Conservation (phyloP, 495 filamentous ascomycete genomes). For the Annulohypoxylon nitens region DNA sequence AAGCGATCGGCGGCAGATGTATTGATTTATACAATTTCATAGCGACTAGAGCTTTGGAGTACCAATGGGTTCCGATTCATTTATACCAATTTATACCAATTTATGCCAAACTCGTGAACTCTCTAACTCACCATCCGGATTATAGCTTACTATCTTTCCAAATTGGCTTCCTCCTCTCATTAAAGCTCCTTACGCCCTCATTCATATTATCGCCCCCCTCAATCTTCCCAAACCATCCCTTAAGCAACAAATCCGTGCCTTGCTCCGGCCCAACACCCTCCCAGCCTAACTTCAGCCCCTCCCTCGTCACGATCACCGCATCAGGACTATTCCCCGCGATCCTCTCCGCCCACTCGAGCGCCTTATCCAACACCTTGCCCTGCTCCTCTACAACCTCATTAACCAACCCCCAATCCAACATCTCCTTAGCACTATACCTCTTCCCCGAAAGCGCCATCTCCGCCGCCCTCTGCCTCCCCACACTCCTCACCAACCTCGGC, state of each 20-base stretch:
- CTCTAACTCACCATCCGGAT: slow-evolving; percentile 1
- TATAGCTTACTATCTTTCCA: slow-evolving; percentile 83
- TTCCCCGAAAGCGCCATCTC: slow-evolving; percentile 78
- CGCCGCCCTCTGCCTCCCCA: slow-evolving; percentile 77
- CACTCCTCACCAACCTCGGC: slow-evolving; percentile 71
- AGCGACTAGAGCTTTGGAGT: too few relatives aligned
- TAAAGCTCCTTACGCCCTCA: slow-evolving; percentile 84
- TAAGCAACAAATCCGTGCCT: slow-evolving; percentile 68
- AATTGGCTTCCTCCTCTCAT: slow-evolving; percentile 78
- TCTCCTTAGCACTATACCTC: slow-evolving; percentile 67
- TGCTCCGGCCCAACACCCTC: slow-evolving; percentile 74
- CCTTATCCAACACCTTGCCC: slow-evolving; percentile 57
- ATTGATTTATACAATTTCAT: too few relatives aligned
- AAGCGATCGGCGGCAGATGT: too few relatives aligned
- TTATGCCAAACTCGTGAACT: too few relatives aligned
- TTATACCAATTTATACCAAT: too few relatives aligned
- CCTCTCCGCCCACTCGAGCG: slow-evolving; percentile 62
- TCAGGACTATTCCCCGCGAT: slow-evolving; percentile 78
- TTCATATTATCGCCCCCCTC: slow-evolving; percentile 77
- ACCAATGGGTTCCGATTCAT: too few relatives aligned
- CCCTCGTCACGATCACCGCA: slow-evolving; percentile 73
- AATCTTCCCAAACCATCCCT: slow-evolving; percentile 70
- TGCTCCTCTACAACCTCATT: slow-evolving; percentile 71
- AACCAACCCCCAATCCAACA: slow-evolving; percentile 76
- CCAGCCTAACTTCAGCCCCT: slow-evolving; percentile 76